Percentiles rank a stretch among this genome's conserved stretches.
Conservation (phyloP, 2,329 filamentous ascomycete species). For the Epichloe sp. region DNA sequence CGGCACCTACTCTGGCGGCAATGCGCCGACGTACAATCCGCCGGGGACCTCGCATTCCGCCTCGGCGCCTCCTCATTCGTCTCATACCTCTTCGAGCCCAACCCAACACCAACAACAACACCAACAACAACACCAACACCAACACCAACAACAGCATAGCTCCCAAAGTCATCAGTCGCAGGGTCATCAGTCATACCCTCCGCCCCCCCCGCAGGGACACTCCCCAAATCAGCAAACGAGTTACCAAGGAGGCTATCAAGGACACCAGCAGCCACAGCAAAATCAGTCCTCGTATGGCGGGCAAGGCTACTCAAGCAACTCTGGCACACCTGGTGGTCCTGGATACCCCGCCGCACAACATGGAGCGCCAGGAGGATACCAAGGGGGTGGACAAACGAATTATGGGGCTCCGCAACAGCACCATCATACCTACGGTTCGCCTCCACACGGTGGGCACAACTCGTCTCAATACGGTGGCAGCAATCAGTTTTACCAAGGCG, state of each 20-base stretch:
- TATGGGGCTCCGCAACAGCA: conserved; percentile 12
- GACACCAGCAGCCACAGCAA: conserved; percentile 6
- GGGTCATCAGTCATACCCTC: conserved; percentile 11
- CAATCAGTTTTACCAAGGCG: conserved; percentile 15
- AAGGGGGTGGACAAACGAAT: conserved; percentile 9
- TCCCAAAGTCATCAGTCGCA: conserved; percentile 11
- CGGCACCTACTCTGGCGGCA: conserved; percentile 45
- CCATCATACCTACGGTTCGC: conserved; percentile 6
- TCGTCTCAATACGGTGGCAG: conserved; percentile 16
- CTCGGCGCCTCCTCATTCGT: conserved; percentile 12
- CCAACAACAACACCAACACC: conserved; percentile 12
- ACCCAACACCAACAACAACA: conserved; percentile 11
- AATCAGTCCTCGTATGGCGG: conserved; percentile 11
- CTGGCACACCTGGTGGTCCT: conserved; percentile 9
- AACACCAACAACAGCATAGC: conserved; percentile 15
- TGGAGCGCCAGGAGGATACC: conserved; percentile 13
- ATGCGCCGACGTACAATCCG: conserved; percentile 38
- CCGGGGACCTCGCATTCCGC: conserved; percentile 16
- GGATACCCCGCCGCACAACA: conserved; percentile 10
- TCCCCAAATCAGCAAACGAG: conserved; percentile 10
- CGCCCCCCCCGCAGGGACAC: conserved; percentile 8
- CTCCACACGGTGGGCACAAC: conserved; percentile 6
- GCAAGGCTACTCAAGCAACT: conserved; percentile 10
- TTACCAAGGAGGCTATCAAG: conserved; percentile 4
- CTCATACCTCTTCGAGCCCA: conserved; percentile 13